A percentile compares a stretch with the other conserved stretches of the same genome.
Evolutionary conservation across 352 stramenopile species (phyloP).

Genomic region (Thraustochytrium sp.): DNA sequence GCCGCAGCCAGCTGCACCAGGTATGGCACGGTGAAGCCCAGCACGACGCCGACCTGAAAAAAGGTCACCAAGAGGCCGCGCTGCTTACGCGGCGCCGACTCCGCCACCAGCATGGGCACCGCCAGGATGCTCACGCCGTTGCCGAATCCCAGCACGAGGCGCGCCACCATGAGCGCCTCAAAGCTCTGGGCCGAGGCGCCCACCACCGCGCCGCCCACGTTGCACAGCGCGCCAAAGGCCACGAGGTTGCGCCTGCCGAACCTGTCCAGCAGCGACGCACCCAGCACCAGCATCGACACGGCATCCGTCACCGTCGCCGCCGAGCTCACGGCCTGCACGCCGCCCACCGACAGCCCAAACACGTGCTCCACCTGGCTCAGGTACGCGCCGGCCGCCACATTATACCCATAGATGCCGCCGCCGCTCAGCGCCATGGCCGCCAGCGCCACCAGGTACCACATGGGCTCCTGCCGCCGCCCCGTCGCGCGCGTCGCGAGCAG

Average conservation of each 20-base stretch:
- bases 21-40: conserved; percentile 17
- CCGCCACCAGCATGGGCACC: conserved; percentile 30
- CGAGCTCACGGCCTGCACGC: background rate
- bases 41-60: background rate
- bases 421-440: background rate
- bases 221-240: background rate
- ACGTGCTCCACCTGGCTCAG: background rate
- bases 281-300: background rate
- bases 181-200: background rate
- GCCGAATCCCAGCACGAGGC: background rate
- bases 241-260: conserved; percentile 15
- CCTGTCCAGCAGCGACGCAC: background rate
- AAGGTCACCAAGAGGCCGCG: background rate
- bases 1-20: background rate
- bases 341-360: background rate
- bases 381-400: conserved; percentile 14
- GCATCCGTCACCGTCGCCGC: conserved; percentile 12
- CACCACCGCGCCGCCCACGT: background rate
- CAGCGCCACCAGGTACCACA: background rate
- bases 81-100: background rate
- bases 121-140: conserved; percentile 31
- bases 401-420: conserved; percentile 12
- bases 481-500: too few relatives aligned
- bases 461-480: too few relatives aligned
- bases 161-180: background rate